Evolutionary conservation across 2,329 filamentous ascomycete species (phyloP).

Genomic region (Penicillium janthinellum): DNA sequence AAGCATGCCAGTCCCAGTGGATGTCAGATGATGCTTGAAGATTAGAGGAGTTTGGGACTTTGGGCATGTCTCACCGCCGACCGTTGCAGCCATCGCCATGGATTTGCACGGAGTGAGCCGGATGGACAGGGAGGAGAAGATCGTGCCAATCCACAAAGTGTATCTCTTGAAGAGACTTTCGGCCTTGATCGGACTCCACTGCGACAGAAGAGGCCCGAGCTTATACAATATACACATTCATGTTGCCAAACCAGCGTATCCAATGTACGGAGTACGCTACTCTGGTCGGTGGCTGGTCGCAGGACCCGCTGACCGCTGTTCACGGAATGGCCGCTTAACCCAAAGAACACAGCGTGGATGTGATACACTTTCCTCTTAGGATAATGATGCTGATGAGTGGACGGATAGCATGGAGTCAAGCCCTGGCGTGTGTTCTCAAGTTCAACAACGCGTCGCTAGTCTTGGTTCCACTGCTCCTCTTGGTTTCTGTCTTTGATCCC

Average conservation of each 20-base stretch:
- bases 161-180: conserved; percentile 9
- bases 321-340: conserved; percentile 2
- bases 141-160: conserved; percentile 15
- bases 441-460: conserved; percentile 22
- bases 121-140: conserved; percentile 18
- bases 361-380: neutral
- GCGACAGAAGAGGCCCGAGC: conserved; percentile 20
- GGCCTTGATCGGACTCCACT: conserved; percentile 6
- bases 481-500: neutral
- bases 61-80: neutral
- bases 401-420: neutral
- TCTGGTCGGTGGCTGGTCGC: neutral
- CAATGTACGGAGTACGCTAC: too few relatives aligned
- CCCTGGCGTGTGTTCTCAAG: conserved; percentile 3
- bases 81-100: neutral
- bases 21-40: neutral
- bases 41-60: neutral
- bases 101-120: conserved; percentile 20
- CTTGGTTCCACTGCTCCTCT: neutral
- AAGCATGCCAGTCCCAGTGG: neutral
- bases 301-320: conserved; percentile 18
- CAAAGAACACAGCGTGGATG: neutral
- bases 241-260: neutral
- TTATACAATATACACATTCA: conserved; percentile 5
- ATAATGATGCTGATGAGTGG: neutral